Percentiles rank a stretch among this genome's conserved stretches.
phyloP scores from a whole-genome alignment of 108 stramenopile species.

The Seminavis robusta region DNA sequence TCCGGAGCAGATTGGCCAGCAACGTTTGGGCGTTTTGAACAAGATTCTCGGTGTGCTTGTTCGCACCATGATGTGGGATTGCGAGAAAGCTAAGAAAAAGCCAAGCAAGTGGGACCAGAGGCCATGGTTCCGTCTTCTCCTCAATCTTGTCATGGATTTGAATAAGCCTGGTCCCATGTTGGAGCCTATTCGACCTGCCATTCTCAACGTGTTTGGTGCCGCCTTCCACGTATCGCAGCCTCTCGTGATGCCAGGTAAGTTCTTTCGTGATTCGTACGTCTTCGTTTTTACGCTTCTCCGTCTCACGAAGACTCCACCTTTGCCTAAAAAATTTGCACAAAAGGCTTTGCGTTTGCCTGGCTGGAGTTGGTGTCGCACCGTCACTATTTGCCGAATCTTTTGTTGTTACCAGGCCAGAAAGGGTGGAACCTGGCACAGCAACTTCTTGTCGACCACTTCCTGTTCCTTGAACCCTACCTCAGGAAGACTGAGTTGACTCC shows the following conservation, averaged over 20 bases:
- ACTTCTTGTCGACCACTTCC: conserved; percentile 91
- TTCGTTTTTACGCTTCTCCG: not conserved
- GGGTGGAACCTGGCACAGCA: conserved; percentile 95
- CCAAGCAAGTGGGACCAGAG: conserved; percentile 83
- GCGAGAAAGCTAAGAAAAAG: conserved; percentile 44
- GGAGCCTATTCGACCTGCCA: conserved; percentile 65
- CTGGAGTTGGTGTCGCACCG: conserved; percentile 96
- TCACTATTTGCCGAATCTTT: conserved; percentile 93
- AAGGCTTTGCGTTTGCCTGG: conserved; percentile 96
- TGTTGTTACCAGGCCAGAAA: conserved; percentile 83
- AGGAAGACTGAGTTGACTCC: conserved; percentile 78
- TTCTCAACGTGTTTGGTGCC: conserved; percentile 89
- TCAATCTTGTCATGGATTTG: conserved; percentile 92
- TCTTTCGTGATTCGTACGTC: too few relatives aligned
- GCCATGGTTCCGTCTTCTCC: conserved; percentile 96
- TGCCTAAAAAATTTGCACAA: not conserved
- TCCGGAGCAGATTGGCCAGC: conserved; percentile 55
- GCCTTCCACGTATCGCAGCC: conserved; percentile 96
- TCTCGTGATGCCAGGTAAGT: conserved; percentile 80
- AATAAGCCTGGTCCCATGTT: conserved; percentile 80
- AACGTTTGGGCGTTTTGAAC: conserved; percentile 84
- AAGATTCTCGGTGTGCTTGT: conserved; percentile 84
- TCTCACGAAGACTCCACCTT: not conserved
- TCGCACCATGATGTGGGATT: conserved; percentile 78
- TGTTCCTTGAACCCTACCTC: conserved; percentile 92